phyloP scores from a whole-genome alignment of 495 filamentous ascomycete species.

The Stereocaulon alpinum region DNA sequence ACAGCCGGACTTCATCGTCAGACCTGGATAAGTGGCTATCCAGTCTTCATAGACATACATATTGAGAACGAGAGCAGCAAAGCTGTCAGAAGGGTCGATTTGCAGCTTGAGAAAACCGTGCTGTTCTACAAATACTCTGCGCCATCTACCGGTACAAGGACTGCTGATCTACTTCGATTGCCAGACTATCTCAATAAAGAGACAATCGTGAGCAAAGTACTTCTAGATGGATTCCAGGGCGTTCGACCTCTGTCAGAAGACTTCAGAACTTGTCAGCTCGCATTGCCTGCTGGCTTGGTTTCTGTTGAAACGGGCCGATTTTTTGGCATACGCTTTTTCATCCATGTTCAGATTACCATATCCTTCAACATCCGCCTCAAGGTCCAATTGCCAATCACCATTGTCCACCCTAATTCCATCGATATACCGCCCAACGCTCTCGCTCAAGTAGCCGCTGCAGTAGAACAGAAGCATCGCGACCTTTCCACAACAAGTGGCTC shows the following conservation, averaged over 20 bases:
- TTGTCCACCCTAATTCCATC: constrained; percentile 51
- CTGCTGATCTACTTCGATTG: constrained; percentile 39
- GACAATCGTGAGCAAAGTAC: constrained; percentile 32
- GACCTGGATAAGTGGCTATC: constrained; percentile 48
- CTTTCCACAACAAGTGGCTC: constrained; percentile 11
- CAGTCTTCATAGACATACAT: constrained; percentile 43
- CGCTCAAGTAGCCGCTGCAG: constrained; percentile 44
- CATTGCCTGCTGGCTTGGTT: constrained; percentile 40
- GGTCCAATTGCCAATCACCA: constrained; percentile 44
- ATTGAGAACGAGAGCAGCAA: constrained; percentile 40
- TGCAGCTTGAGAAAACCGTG: constrained; percentile 31
- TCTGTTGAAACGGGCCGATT: constrained; percentile 35
- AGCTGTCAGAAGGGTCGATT: constrained; percentile 37
- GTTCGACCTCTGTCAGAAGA: constrained; percentile 36
- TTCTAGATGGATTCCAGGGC: constrained; percentile 34
- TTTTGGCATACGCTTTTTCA: constrained; percentile 45
- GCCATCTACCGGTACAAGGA: constrained; percentile 36
- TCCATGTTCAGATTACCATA: constrained; percentile 37
- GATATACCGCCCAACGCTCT: constrained; percentile 52
- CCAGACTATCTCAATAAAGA: constrained; percentile 41
- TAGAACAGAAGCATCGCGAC: constrained; percentile 36
- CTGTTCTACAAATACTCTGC: constrained; percentile 31
- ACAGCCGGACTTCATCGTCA: constrained; percentile 47
- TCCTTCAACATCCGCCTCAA: constrained; percentile 37
- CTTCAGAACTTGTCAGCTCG: constrained; percentile 41